A percentile compares a stretch with the other conserved stretches of the same genome.
phyloP scores from a whole-genome alignment of 805 yeast species.

The Candida saitoana region DNA sequence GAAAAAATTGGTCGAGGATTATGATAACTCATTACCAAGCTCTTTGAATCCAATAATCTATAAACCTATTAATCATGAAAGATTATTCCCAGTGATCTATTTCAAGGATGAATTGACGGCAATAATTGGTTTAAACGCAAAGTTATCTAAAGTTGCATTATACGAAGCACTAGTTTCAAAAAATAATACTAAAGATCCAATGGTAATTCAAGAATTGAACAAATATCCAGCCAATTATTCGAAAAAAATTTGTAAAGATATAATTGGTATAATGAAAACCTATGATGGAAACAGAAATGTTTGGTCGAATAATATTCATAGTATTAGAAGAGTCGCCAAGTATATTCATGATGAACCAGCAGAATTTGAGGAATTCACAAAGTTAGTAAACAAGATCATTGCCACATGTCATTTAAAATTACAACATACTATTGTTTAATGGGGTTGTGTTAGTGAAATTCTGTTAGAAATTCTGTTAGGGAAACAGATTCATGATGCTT shows the following conservation, averaged over 20 bases:
- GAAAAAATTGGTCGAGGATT: constrained; percentile 23
- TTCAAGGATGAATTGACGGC: constrained; percentile 36
- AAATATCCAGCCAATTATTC: constrained; percentile 23
- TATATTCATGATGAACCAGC: constrained; percentile 20
- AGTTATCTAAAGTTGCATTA: constrained; percentile 26
- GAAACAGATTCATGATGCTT: too few relatives aligned
- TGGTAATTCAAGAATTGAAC: constrained; percentile 17
- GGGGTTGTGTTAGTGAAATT: too few relatives aligned
- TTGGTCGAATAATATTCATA: constrained; percentile 36
- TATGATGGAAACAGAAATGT: constrained; percentile 29
- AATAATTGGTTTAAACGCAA: constrained; percentile 25
- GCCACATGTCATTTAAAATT: constrained; percentile 3
- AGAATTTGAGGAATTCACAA: constrained; percentile 17
- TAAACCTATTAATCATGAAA: constrained; percentile 19
- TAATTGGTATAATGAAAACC: constrained; percentile 36
- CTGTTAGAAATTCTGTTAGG: too few relatives aligned
- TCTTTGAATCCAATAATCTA: constrained; percentile 30
- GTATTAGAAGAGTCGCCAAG: constrained; percentile 24
- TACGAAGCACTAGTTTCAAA: constrained; percentile 23
- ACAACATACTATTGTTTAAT: constrained; percentile 1
- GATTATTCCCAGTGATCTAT: constrained; percentile 29
- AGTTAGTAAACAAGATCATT: constrained; percentile 16
- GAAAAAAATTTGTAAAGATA: constrained; percentile 28
- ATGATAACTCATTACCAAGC: constrained; percentile 25
- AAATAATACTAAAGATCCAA: constrained; percentile 12